Evolutionary conservation across 495 filamentous ascomycete genomes (phyloP), one percentile per base, ranked within the genome.

Genomic region (Annulohypoxylon nitens): DNA sequence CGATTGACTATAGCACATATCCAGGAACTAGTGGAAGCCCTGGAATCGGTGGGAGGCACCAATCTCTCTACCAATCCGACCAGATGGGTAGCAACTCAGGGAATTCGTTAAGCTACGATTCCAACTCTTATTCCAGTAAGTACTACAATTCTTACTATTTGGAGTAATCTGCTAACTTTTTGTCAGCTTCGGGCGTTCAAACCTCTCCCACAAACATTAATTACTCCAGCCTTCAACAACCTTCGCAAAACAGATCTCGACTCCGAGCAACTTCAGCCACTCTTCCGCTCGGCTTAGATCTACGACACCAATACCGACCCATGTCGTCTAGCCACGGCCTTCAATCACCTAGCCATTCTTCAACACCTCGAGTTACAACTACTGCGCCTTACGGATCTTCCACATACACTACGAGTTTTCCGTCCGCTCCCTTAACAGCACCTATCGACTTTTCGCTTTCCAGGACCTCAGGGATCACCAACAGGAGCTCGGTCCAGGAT

Each of bases 1-100:
- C 87, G 0, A 83, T 89, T 47, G 87, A 89, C 55, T 89, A 89
- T 71, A 82, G 79, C 8, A 81, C 79, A 1, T 86, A 85, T 65
- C 79, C 84, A 20, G 71, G 65, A 12, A 79, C 81, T 12, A 79
- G 78, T 45, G 74, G 78, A 16, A 87, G 84, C 62, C 81, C 86
- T 7, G 81, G 82, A 51, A 80, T 87, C 48, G 79, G 75, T 20
- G 78, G 79, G 33, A 76, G 85, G 61, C 85, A 83, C 54, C 80
- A 78, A 61, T 81, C 81, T 23, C 58, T 81, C 37, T 84, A 85
- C 58, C 81, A 82, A 45, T 63, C 77, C 12, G 80, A 83, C 18
- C 76, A 81, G 61, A 80, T 81, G 72, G 72, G 66, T 55, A 82
- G 66, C 58, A 83, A 64, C 57, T 74, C 73, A 74, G 80, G 73